Evolutionary conservation across 176 grass and related monocot species (phyloP).

Genomic region (Guadua angustifolia): DNA sequence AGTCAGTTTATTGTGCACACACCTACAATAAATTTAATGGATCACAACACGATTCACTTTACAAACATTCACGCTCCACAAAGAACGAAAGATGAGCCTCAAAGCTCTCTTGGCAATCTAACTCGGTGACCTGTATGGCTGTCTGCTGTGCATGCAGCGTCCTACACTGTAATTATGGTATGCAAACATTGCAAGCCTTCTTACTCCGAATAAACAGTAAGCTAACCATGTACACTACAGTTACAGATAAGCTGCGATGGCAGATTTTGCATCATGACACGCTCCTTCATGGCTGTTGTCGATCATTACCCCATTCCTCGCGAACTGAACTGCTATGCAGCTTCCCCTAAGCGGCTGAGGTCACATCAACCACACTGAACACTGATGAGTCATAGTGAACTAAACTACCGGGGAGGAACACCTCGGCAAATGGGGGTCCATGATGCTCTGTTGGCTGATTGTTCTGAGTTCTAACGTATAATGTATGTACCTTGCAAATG

Average conservation of each 20-base stretch:
- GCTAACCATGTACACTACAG: constrained; percentile 61
- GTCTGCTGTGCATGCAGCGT: constrained; percentile 23
- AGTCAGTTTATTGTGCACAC: constrained; percentile 37
- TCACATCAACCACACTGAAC: constrained; percentile 38
- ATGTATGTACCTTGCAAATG: constrained; percentile 58
- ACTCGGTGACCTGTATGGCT: constrained; percentile 38
- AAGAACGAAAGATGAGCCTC: constrained; percentile 38
- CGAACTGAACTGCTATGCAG: background rate
- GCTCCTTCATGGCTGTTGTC: background rate
- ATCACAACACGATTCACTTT: constrained; percentile 37
- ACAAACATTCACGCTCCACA: constrained; percentile 47
- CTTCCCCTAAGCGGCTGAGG: constrained; percentile 21
- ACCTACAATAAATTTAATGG: constrained; percentile 45
- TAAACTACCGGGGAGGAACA: constrained; percentile 1
- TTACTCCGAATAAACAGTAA: constrained; percentile 38
- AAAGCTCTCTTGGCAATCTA: constrained; percentile 21
- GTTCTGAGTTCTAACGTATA: constrained; percentile 47
- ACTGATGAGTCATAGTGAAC: constrained; percentile 28
- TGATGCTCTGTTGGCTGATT: constrained; percentile 40
- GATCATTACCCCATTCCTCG: background rate
- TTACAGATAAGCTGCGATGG: constrained; percentile 44
- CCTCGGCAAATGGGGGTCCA: constrained; percentile 26
- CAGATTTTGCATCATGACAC: background rate
- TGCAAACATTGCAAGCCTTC: constrained; percentile 42
- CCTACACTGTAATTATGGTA: constrained; percentile 18